Evolutionary conservation across 345 rosid genomes (phyloP).

Genomic region (Melaleuca quinquenervia): DNA sequence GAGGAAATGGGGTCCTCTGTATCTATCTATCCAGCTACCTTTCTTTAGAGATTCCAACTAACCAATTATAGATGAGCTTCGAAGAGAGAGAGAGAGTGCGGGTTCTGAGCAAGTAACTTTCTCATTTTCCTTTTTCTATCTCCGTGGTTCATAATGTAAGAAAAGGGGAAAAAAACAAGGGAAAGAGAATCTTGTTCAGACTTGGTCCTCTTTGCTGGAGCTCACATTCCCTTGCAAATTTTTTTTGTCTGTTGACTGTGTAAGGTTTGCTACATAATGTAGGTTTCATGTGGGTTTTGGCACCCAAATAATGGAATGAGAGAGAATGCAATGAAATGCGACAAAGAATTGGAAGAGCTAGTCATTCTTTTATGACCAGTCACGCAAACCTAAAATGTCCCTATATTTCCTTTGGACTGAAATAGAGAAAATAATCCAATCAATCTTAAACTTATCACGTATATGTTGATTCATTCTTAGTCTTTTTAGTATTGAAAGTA

Average conservation of each 20-base stretch:
- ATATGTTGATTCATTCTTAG: rapidly evolving
- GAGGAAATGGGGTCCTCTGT: background rate
- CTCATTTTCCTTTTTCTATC: background rate
- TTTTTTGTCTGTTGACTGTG: background rate
- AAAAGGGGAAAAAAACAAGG: background rate
- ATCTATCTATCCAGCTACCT: slow-evolving; percentile 15
- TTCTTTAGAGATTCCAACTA: slow-evolving; percentile 12
- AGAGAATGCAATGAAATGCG: background rate
- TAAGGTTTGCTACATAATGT: background rate
- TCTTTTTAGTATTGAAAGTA: background rate
- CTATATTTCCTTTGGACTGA: background rate
- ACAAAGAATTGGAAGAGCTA: background rate
- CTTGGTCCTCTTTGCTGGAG: background rate
- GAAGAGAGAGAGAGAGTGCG: background rate
- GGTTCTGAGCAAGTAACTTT: background rate
- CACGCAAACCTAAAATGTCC: background rate
- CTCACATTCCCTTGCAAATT: background rate
- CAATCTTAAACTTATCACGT: background rate
- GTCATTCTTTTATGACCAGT: background rate
- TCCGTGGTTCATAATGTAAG: background rate
- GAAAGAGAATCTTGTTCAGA: background rate
- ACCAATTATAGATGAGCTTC: background rate
- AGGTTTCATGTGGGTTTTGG: background rate
- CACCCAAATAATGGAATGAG: background rate
- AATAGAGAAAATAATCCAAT: background rate